Evolutionary conservation across 2,329 filamentous ascomycete species (phyloP), one percentile per base, ranked within the genome.

Genomic region (Apiospora kogelbergensis): DNA sequence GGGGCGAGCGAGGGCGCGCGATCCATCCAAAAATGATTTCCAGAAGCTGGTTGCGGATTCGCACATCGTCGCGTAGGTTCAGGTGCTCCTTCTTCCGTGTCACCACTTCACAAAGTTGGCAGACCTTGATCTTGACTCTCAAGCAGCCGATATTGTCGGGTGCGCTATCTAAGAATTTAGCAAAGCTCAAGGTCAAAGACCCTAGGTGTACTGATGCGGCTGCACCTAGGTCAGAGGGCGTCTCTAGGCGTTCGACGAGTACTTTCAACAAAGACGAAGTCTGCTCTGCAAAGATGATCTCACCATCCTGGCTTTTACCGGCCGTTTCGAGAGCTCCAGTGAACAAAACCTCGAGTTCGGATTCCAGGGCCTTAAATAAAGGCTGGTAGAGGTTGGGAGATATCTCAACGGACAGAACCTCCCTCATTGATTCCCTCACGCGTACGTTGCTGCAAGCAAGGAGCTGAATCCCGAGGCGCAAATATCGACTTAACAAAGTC

Each of bases 11-110:
- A 22, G 88, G 88, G 13, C 89, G 84, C 33, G 89, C 86, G 73
- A 92, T 91, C 90, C 90, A 92, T 70, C 88, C 85, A 71, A 91
- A 91, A 44, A 91, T 88, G 69, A 89, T 89, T 75, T 91, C 90
- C 13, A 92, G 81, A 17, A 92, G 81, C 74, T 91, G 89, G 71
- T 92, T 92, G 67, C 90, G 83, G 73, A 91, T 90, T 37, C 89
- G 86, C 46, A 92, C 88, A 76, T 92, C 90, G 73, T 92, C 89
- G 66, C 90, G 85, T 13, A 92, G 80, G 72, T 91, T 92, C 53
- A 92, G 80, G 66, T 91, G 86, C 73, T 92, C 90, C 73, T 91
- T 92, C 72, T 89, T 86, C 76, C 86, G 87, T 15, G 86, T 90
- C 42, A 92, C 86, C 3, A 86, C 85, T 72, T 92, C 90, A 70